Evolutionary conservation across 805 yeast species (phyloP), one percentile per base, ranked within the genome.

Genomic region (Candida oleophila): DNA sequence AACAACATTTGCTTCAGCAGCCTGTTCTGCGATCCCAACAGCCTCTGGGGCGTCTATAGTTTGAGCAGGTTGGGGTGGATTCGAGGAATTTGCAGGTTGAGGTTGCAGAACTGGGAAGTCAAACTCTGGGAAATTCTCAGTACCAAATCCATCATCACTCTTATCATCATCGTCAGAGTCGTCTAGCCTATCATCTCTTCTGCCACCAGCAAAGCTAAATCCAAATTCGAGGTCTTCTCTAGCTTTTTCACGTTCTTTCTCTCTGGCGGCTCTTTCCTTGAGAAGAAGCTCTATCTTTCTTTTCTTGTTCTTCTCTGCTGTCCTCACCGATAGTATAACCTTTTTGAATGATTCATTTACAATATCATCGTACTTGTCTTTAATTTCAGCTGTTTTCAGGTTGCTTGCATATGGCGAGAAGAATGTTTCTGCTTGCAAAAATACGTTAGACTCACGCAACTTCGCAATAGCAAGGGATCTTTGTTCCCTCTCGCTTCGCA

Each of bases 371-470:
- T 63, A 70, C 37, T 51, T 50, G n/a, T 49, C 30, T 14, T 50
- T 49, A 18, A 62, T 57, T 15, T 60, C 66, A 2, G 47, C 44
- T 0, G 69, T 58, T 3, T 62, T 53, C 11, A 49, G 43, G 3
- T 48, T 32, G 1, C 46, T 40, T 14, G 74, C 71, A 47, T 67
- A 72, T 1, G 76, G 73, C 3, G 76, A 69, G 44, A 55, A 69
- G 34, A 59, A 57, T 37, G 52, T 53, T 46, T 73, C 78, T 1
- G 77, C 76, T 38, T 64, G 54, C 55, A 71, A 57, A 50, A 57
- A 71, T 3, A 69, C 53, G 46, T 71, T 70, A 4, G 50, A 43
- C 11, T 55, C 55, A 22, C 76, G 47, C 15, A 52, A 47, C 14
- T 49, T 41, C n/a, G 57, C 48, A 39, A 55, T 58, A 2, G 49